Conservation (phyloP, 805 yeast species). For the Blastobotrys robertii region DNA sequence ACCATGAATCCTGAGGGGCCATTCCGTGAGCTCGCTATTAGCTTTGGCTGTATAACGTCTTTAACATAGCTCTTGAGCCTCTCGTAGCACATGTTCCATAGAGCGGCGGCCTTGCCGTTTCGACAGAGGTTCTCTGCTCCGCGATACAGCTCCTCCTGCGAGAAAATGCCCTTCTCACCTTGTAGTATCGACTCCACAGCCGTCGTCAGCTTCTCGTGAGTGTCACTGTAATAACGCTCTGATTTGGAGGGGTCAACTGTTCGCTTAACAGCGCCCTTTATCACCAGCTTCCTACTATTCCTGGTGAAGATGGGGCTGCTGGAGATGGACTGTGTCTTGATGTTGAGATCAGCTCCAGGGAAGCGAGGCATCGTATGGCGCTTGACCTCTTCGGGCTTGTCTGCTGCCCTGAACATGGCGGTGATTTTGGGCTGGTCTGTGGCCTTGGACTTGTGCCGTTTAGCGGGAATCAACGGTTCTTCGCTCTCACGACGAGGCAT, state of each 20-base stretch:
- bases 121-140: constrained; percentile 25
- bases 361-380: neutral
- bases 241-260: neutral
- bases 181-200: constrained; percentile 13
- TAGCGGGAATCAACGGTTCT: too few relatives aligned
- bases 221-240: constrained; percentile 10
- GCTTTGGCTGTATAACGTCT: neutral
- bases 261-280: neutral
- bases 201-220: constrained; percentile 7
- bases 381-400: too few relatives aligned
- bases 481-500: too few relatives aligned
- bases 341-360: neutral
- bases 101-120: constrained; percentile 15
- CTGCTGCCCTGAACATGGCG: too few relatives aligned
- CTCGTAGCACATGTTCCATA: constrained; percentile 16
- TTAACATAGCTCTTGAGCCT: constrained; percentile 10
- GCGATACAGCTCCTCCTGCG: constrained; percentile 24
- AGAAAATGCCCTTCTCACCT: constrained; percentile 7
- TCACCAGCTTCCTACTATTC: neutral
- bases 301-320: too few relatives aligned
- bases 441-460: too few relatives aligned
- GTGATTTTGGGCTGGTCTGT: too few relatives aligned
- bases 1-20: neutral
- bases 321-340: neutral
- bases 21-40: neutral